A percentile compares a stretch with the other conserved stretches of the same genome.
Evolutionary conservation across 176 grass and related monocot species (phyloP).

Genomic region (Puya raimondii): DNA sequence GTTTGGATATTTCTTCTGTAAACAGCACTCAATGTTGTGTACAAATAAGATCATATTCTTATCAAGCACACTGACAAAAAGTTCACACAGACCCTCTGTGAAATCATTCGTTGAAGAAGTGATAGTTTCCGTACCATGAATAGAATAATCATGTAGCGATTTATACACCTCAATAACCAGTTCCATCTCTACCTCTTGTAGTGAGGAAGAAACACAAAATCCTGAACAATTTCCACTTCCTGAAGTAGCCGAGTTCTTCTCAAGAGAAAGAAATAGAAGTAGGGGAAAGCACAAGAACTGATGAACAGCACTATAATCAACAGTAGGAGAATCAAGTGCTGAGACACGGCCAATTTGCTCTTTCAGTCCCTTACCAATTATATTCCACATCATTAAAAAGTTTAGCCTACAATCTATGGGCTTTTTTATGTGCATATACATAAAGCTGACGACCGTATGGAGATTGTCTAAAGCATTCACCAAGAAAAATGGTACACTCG

Average conservation of each 20-base stretch:
- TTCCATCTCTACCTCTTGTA: slow-evolving; percentile 19
- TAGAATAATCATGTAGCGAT: slow-evolving; percentile 29
- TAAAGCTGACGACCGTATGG: slow-evolving; percentile 24
- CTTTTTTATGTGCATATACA: slow-evolving; percentile 26
- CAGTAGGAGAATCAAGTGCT: not conserved
- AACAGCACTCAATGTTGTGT: slow-evolving; percentile 25
- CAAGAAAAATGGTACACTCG: slow-evolving; percentile 18
- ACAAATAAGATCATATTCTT: slow-evolving; percentile 29
- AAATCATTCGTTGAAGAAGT: slow-evolving; percentile 25
- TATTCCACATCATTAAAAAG: slow-evolving; percentile 41
- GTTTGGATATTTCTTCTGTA: slow-evolving; percentile 20
- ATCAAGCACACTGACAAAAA: slow-evolving; percentile 38
- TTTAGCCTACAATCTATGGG: slow-evolving; percentile 12
- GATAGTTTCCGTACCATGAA: slow-evolving; percentile 21
- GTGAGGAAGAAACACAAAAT: not conserved
- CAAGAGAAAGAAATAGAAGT: slow-evolving; percentile 17
- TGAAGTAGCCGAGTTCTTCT: not conserved
- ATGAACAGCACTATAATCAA: slow-evolving; percentile 13
- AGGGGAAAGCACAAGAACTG: slow-evolving; percentile 50
- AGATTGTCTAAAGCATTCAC: slow-evolving; percentile 12
- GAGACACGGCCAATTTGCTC: not conserved
- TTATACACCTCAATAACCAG: slow-evolving; percentile 26
- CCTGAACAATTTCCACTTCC: slow-evolving; percentile 14
- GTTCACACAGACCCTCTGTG: slow-evolving; percentile 28
- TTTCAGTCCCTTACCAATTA: slow-evolving; percentile 23